These are phyloP conservation scores for Curvularia lunata DNA, from an alignment of 2,329 filamentous ascomycete genomes.

Conservation along the genomic window DNA sequence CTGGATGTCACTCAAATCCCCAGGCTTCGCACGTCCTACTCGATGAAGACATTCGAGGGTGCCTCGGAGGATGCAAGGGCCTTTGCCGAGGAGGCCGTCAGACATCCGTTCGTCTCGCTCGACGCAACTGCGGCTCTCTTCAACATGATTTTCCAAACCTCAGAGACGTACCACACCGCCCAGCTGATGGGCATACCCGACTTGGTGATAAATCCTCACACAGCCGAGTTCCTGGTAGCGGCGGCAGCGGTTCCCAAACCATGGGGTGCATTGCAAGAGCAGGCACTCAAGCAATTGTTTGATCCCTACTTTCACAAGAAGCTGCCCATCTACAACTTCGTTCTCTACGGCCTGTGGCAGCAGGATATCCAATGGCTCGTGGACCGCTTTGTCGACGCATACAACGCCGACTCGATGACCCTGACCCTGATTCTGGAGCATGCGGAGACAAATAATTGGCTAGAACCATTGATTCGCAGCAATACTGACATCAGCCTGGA, in stretches of 20 bases:
- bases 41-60: conserved; percentile 66
- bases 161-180: conserved; percentile 62
- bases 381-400: conserved; percentile 76
- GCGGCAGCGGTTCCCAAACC: conserved; percentile 78
- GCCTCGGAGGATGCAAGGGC: conserved; percentile 65
- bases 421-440: conserved; percentile 77
- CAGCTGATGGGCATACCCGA: conserved; percentile 65
- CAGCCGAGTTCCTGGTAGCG: conserved; percentile 79
- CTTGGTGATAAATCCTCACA: conserved; percentile 70
- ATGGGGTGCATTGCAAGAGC: conserved; percentile 75
- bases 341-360: conserved; percentile 88
- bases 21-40: conserved; percentile 78
- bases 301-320: conserved; percentile 82
- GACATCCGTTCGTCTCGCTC: conserved; percentile 86
- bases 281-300: conserved; percentile 78
- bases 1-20: conserved; percentile 87
- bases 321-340: conserved; percentile 81
- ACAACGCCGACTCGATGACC: conserved; percentile 71
- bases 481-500: conserved; percentile 87
- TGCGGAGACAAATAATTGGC: conserved; percentile 80
- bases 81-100: conserved; percentile 71
- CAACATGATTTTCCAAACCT: conserved; percentile 65
- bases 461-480: conserved; percentile 78
- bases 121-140: conserved; percentile 77
- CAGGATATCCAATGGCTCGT: conserved; percentile 89